phyloP scores from a whole-genome alignment of 805 yeast genomes.

The Citeromyces matritensis region DNA sequence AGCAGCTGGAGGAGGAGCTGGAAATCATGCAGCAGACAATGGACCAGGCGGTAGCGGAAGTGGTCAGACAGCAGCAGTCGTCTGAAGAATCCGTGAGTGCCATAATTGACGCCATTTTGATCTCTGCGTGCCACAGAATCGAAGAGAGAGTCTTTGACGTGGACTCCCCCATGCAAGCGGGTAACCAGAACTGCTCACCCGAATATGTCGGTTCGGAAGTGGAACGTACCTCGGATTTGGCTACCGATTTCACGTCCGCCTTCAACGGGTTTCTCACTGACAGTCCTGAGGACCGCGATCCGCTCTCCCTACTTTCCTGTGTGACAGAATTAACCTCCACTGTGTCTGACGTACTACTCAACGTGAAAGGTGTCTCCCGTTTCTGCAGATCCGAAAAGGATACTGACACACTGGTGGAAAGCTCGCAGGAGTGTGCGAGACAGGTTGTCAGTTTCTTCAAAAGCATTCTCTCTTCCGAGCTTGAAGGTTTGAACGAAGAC shows the following conservation, averaged over 20 bases:
- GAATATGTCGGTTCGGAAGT: conserved; percentile 49
- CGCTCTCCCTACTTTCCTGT: conserved; percentile 43
- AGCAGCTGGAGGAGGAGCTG: conserved; percentile 41
- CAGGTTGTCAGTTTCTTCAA: conserved; percentile 48
- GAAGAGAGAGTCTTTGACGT: conserved; percentile 61
- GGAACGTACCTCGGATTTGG: conserved; percentile 55
- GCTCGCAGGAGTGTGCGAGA: conserved; percentile 42
- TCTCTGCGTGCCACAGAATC: conserved; percentile 52
- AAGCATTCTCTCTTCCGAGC: conserved; percentile 35
- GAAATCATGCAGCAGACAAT: conserved; percentile 69
- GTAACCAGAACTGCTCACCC: conserved; percentile 64
- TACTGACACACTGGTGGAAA: conserved; percentile 30
- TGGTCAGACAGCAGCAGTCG: conserved; percentile 34
- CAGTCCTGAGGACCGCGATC: conserved; percentile 47
- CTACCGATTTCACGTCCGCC: conserved; percentile 68
- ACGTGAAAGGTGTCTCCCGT: conserved; percentile 56
- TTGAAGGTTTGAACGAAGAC: conserved; percentile 37
- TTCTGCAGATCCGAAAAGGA: conserved; percentile 31
- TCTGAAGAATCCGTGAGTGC: conserved; percentile 44
- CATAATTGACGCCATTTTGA: conserved; percentile 57
- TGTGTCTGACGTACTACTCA: conserved; percentile 45
- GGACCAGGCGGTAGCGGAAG: conserved; percentile 52
- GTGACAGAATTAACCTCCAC: conserved; percentile 50
- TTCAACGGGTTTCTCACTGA: conserved; percentile 68
- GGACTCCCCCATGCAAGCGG: conserved; percentile 71